Conservation (phyloP, 2,329 filamentous ascomycete species). For the Trichoderma cornu-damae region DNA sequence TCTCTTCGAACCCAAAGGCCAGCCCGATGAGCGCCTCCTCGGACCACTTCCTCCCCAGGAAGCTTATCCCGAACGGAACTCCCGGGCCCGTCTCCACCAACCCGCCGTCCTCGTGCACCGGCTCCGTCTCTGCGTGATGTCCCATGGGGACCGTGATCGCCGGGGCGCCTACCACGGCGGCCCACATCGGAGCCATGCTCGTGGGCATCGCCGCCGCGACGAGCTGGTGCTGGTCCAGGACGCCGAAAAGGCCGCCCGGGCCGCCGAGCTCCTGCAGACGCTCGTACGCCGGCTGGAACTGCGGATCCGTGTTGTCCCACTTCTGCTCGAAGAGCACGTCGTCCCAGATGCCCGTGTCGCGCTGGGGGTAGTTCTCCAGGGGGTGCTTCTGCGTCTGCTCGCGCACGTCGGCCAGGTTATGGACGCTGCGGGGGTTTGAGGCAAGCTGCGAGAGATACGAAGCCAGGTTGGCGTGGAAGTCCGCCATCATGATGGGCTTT, state of each 20-base stretch:
- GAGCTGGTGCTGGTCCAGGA: slow-evolving; percentile 49
- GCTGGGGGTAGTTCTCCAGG: slow-evolving; percentile 54
- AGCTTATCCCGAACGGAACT: slow-evolving; percentile 50
- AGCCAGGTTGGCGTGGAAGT: slow-evolving; percentile 54
- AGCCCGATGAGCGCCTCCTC: slow-evolving; percentile 54
- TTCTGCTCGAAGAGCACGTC: slow-evolving; percentile 39
- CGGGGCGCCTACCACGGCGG: slow-evolving; percentile 35
- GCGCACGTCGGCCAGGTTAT: slow-evolving; percentile 45
- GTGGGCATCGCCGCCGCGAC: slow-evolving; percentile 59
- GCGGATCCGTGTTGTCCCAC: slow-evolving; percentile 51
- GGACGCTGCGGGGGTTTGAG: slow-evolving; percentile 50
- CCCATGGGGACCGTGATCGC: slow-evolving; percentile 53
- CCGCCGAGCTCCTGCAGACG: slow-evolving; percentile 53
- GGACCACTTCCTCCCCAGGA: slow-evolving; percentile 53
- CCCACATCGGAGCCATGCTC: slow-evolving; percentile 21
- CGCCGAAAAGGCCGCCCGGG: slow-evolving; percentile 55
- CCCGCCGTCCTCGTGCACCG: background rate
- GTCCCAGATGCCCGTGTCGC: slow-evolving; percentile 57
- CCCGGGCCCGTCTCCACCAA: slow-evolving; percentile 19
- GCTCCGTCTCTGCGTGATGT: slow-evolving; percentile 9
- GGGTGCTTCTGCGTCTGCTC: slow-evolving; percentile 51
- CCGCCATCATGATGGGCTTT: slow-evolving; percentile 47
- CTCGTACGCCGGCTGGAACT: slow-evolving; percentile 45
- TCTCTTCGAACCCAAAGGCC: slow-evolving; percentile 63
- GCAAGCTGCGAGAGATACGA: slow-evolving; percentile 52